phyloP scores from a whole-genome alignment of 768 basidiomycete genomes.

The Mycena vulgaris region DNA sequence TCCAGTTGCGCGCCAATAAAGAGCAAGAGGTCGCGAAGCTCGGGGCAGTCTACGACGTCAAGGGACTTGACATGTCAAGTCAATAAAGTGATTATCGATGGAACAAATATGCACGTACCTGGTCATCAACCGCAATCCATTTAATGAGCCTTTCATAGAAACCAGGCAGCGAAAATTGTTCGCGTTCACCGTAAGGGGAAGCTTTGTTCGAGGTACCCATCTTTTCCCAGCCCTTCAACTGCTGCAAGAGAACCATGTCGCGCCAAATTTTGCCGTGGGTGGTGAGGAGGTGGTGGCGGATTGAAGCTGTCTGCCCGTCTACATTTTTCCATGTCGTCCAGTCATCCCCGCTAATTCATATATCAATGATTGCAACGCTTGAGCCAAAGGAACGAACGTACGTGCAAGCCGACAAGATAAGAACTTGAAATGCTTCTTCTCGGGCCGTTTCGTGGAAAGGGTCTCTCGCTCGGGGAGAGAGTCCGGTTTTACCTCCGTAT shows the following conservation, averaged over 20 bases:
- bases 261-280: conserved; percentile 29
- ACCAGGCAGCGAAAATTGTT: conserved; percentile 32
- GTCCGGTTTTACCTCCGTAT: too few relatives aligned
- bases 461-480: too few relatives aligned
- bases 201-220: background rate
- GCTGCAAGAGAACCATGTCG: conserved; percentile 23
- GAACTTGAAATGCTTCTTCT: background rate
- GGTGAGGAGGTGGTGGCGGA: conserved; percentile 33
- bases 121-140: conserved; percentile 46
- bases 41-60: too few relatives aligned
- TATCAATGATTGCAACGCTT: too few relatives aligned
- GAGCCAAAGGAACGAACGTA: background rate
- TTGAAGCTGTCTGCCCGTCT: conserved; percentile 33
- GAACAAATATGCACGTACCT: conserved; percentile 37
- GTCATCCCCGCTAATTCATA: background rate
- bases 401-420: conserved; percentile 11
- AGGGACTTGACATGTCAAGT: conserved; percentile 40
- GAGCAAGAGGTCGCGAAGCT: too few relatives aligned
- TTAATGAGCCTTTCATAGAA: conserved; percentile 40
- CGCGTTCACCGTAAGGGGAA: conserved; percentile 6
- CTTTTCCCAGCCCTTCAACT: conserved; percentile 32
- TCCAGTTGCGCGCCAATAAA: conserved; percentile 40
- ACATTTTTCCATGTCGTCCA: conserved; percentile 38
- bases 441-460: conserved; percentile 3
- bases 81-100: background rate